These are phyloP conservation scores for Brassica cretica DNA, from an alignment of 345 rosid species.

Conservation along the genomic window DNA sequence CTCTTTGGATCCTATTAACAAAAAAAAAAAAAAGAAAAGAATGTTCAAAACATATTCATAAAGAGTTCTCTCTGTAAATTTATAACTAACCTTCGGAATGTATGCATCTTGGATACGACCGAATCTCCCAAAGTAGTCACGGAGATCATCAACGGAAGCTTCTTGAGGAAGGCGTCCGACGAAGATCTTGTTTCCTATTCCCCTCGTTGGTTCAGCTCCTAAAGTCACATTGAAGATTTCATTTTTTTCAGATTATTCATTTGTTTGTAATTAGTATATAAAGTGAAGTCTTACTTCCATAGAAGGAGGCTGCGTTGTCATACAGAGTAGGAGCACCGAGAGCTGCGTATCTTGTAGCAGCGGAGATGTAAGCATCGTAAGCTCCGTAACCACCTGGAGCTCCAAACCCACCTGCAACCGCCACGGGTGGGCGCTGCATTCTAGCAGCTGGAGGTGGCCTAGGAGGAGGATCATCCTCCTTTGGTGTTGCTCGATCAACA, in stretches of 20 bases:
- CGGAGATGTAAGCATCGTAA: conserved; percentile 94
- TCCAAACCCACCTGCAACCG: conserved; percentile 61
- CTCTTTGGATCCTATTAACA: conserved; percentile 81
- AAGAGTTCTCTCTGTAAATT: background rate
- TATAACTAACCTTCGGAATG: conserved; percentile 64
- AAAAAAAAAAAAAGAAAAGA: conserved; percentile 13
- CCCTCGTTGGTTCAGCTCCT: conserved; percentile 68
- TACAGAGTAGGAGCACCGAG: conserved; percentile 92
- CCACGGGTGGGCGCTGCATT: conserved; percentile 42
- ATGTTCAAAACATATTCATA: background rate
- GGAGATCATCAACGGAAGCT: conserved; percentile 81
- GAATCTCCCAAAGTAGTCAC: conserved; percentile 88
- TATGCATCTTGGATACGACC: conserved; percentile 90
- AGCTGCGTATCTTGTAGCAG: conserved; percentile 95
- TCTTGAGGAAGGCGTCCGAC: conserved; percentile 99
- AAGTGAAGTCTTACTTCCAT: conserved; percentile 67
- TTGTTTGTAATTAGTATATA: conserved; percentile 2
- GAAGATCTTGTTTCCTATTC: conserved; percentile 89
- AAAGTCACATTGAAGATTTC: background rate
- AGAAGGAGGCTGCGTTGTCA: conserved; percentile 73
- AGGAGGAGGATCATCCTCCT: conserved; percentile 78
- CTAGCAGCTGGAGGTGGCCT: conserved; percentile 59
- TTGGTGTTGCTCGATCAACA: conserved; percentile 97
- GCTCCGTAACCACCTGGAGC: conserved; percentile 93
- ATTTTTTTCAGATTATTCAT: too few relatives aligned